phyloP scores from a whole-genome alignment of 202 grass and related monocot genomes.

The Zizania palustris region DNA sequence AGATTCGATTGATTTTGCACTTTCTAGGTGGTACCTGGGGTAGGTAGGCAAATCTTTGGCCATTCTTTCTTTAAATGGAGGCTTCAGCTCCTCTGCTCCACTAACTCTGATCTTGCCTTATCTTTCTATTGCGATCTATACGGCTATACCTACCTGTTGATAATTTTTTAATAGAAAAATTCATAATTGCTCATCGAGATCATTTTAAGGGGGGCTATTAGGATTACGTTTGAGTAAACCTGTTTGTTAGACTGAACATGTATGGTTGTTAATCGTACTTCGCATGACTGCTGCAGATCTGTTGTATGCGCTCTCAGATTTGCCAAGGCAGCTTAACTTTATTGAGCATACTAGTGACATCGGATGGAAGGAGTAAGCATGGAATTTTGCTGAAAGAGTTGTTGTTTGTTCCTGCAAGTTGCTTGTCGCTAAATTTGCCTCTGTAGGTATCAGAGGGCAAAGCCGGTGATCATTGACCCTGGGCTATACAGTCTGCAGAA shows the following conservation, averaged over 20 bases:
- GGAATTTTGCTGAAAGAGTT: constrained; percentile 12
- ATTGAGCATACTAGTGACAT: constrained; percentile 97
- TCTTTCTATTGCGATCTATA: constrained; percentile 36
- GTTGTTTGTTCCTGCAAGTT: constrained; percentile 26
- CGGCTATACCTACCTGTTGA: background rate
- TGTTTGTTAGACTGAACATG: constrained; percentile 8
- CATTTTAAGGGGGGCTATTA: background rate
- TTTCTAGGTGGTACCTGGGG: constrained; percentile 54
- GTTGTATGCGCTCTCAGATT: constrained; percentile 68
- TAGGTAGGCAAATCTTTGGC: constrained; percentile 26
- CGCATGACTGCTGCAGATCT: constrained; percentile 61
- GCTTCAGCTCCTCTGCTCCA: background rate
- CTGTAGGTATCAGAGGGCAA: constrained; percentile 89
- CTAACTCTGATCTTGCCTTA: constrained; percentile 36
- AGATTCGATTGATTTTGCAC: too few species aligned
- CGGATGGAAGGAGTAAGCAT: constrained; percentile 95
- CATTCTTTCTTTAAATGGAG: constrained; percentile 48
- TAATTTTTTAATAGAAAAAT: background rate
- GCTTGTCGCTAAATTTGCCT: constrained; percentile 34
- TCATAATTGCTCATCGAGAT: constrained; percentile 21
- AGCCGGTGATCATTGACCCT: constrained; percentile 91
- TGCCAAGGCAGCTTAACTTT: constrained; percentile 90
- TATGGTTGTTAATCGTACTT: constrained; percentile 26
- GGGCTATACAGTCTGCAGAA: constrained; percentile 93
- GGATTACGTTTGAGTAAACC: too few species aligned